Conservation (phyloP, 495 filamentous ascomycete species). For the Aspergillus nidulans region DNA sequence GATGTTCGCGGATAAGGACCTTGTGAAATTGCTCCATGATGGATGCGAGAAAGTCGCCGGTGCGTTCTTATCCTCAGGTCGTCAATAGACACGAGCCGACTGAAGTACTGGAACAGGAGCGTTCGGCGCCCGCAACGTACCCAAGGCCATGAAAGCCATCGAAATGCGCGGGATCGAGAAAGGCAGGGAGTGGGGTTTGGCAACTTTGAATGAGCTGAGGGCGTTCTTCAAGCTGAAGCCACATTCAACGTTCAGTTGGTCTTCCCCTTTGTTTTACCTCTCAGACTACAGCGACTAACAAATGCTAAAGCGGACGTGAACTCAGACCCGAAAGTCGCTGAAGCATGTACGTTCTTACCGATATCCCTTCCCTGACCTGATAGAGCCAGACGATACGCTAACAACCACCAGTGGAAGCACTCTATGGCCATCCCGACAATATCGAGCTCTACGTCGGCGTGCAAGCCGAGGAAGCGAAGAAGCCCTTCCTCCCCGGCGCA, state of each 20-base stretch:
- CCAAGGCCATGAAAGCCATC: constrained; percentile 59
- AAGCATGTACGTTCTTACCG: constrained; percentile 54
- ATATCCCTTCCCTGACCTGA: constrained; percentile 43
- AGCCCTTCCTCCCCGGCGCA: constrained; percentile 48
- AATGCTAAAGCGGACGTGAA: constrained; percentile 47
- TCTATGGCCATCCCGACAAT: constrained; percentile 58
- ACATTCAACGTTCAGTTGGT: constrained; percentile 63
- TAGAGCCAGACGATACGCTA: constrained; percentile 46
- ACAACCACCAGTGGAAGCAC: constrained; percentile 32
- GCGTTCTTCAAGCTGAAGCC: constrained; percentile 67
- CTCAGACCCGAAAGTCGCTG: constrained; percentile 55
- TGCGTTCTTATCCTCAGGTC: background rate
- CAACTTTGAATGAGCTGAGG: constrained; percentile 72
- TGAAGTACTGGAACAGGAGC: background rate
- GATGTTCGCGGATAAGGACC: constrained; percentile 55
- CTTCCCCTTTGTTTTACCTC: constrained; percentile 34
- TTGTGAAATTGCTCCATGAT: constrained; percentile 54
- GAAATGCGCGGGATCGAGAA: constrained; percentile 75
- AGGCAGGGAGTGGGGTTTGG: constrained; percentile 64
- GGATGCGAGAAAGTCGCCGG: constrained; percentile 42
- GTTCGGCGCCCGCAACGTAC: constrained; percentile 63
- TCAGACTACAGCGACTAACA: background rate
- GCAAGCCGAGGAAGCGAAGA: constrained; percentile 49
- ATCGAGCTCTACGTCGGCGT: constrained; percentile 62
- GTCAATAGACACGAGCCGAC: background rate